These are phyloP conservation scores for Globomyces pollinis-pini DNA, from an alignment of 192 early-diverging fungal genomes.

Conservation along the genomic window DNA sequence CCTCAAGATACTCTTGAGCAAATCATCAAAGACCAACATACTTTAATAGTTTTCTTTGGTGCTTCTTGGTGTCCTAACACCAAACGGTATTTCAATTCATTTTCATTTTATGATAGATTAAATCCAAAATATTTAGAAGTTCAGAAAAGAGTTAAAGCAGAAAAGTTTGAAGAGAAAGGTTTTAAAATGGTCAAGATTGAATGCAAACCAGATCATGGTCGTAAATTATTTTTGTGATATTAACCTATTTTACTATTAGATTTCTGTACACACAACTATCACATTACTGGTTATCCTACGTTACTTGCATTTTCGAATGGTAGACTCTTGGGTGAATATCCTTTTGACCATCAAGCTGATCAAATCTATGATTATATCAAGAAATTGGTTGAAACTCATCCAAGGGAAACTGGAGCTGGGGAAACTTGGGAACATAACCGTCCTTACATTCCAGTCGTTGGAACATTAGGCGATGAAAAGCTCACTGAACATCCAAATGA, in stretches of 20 bases:
- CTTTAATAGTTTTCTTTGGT: constrained; percentile 11
- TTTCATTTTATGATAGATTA: constrained; percentile 2
- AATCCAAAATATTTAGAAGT: constrained; percentile 10
- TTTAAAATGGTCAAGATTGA: constrained; percentile 10
- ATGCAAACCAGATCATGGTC: not conserved
- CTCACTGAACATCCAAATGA: too few relatives aligned
- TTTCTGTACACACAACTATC: not conserved
- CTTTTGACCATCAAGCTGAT: constrained; percentile 1
- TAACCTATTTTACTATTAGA: not conserved
- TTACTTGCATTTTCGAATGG: constrained; percentile 1
- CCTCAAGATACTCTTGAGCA: too few relatives aligned
- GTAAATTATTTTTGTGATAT: not conserved
- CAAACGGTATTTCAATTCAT: not conserved
- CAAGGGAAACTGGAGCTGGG: not conserved
- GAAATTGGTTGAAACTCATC: not conserved
- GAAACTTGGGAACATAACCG: not conserved
- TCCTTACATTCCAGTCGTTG: not conserved
- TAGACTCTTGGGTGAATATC: constrained; percentile 5
- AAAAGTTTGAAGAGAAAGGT: not conserved
- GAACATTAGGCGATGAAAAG: too few relatives aligned
- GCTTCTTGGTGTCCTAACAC: constrained; percentile 13
- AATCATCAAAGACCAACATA: not conserved
- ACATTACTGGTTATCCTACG: constrained; percentile 6
- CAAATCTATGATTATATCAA: constrained; percentile 1
- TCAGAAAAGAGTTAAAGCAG: constrained; percentile 5